Percentiles rank a stretch among this genome's conserved stretches.
Evolutionary conservation across 148 eudicot genomes (phyloP).

Genomic region (Chenopodium quinoa): DNA sequence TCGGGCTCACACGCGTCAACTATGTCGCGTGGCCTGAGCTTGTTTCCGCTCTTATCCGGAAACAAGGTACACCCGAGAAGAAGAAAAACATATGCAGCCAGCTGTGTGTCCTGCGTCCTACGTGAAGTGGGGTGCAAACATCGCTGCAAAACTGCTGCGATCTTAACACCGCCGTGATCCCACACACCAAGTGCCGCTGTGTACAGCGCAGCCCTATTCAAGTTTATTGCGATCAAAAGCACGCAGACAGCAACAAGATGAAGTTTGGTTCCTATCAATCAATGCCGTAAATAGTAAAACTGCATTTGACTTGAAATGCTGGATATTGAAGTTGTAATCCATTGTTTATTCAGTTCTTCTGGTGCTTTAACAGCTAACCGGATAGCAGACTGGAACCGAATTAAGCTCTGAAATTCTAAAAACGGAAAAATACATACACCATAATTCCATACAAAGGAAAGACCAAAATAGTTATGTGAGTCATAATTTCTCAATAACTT

Average conservation of each 20-base stretch:
- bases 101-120: too few relatives aligned
- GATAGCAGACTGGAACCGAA: background rate
- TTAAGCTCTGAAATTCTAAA: background rate
- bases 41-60: too few relatives aligned
- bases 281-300: background rate
- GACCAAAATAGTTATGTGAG: background rate
- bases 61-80: too few relatives aligned
- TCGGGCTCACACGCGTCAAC: too few relatives aligned
- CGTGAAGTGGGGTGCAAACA: too few relatives aligned
- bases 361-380: background rate
- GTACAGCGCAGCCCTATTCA: too few relatives aligned
- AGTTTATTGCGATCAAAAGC: background rate
- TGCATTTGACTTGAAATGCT: background rate
- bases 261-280: background rate
- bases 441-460: background rate
- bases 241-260: background rate
- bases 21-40: too few relatives aligned
- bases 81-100: too few relatives aligned
- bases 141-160: too few relatives aligned
- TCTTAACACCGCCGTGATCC: too few relatives aligned
- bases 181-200: too few relatives aligned
- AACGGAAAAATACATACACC: background rate
- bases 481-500: background rate
- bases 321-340: background rate
- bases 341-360: too few relatives aligned